phyloP scores from a whole-genome alignment of 108 stramenopile genomes.

The Cyclotella sp. region DNA sequence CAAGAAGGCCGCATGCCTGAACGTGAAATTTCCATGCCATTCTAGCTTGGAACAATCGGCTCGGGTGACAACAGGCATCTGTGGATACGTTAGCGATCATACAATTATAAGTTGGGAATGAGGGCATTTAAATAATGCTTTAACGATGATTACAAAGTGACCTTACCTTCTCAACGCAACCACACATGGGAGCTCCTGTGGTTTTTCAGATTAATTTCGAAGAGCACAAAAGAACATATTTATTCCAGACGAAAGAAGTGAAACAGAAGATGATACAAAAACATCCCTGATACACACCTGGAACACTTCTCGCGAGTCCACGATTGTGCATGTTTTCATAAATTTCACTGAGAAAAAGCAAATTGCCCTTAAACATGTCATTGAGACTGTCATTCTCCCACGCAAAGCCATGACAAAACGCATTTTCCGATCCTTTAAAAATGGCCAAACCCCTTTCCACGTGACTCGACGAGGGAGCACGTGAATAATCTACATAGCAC shows the following conservation, averaged over 20 bases:
- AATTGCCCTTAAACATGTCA: slow-evolving; percentile 9
- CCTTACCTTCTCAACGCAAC: slow-evolving; percentile 12
- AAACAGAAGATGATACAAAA: not conserved
- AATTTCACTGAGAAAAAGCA: slow-evolving; percentile 10
- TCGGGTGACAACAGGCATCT: slow-evolving; percentile 13
- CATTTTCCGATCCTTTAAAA: not conserved
- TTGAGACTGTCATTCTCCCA: not conserved
- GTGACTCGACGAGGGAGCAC: slow-evolving; percentile 2
- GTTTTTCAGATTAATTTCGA: not conserved
- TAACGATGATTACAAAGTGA: not conserved
- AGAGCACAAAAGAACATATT: not conserved
- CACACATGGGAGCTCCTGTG: slow-evolving; percentile 11
- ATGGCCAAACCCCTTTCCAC: not conserved
- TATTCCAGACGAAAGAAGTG: not conserved
- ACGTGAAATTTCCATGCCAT: slow-evolving; percentile 1
- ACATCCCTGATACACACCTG: not conserved
- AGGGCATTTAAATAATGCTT: not conserved
- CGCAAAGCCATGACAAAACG: slow-evolving; percentile 16
- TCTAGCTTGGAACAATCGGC: slow-evolving; percentile 9
- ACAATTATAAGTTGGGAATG: not conserved
- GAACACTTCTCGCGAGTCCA: slow-evolving; percentile 1
- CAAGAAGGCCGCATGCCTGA: not conserved
- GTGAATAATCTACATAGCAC: slow-evolving; percentile 11
- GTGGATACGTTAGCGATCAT: not conserved
- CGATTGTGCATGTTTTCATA: slow-evolving; percentile 7